A percentile compares a stretch with the other conserved stretches of the same genome.
phyloP scores from a whole-genome alignment of 1,284 basidiomycete genomes.

The Waitea zeae region DNA sequence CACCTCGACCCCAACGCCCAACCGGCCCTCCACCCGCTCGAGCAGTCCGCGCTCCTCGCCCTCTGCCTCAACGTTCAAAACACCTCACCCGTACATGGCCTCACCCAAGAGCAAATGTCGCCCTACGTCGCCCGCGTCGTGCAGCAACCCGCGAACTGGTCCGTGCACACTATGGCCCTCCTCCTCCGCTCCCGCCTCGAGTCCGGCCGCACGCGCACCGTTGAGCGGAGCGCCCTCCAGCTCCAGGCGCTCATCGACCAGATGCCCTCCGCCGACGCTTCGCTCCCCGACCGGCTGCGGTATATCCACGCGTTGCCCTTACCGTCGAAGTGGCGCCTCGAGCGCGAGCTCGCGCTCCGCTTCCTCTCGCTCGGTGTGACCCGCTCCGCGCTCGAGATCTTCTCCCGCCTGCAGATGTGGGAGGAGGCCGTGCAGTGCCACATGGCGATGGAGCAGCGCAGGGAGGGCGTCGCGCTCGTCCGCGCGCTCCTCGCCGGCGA shows the following conservation, averaged over 20 bases:
- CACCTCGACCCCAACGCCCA: constrained; percentile 75
- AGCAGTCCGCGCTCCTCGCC: constrained; percentile 80
- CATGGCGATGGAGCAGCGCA: constrained; percentile 61
- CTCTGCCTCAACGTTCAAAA: constrained; percentile 84
- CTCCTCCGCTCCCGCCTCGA: constrained; percentile 83
- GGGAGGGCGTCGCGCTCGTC: constrained; percentile 65
- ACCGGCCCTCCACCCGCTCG: constrained; percentile 76
- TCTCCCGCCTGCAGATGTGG: constrained; percentile 91
- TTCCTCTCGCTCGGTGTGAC: constrained; percentile 75
- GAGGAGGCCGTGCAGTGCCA: constrained; percentile 84
- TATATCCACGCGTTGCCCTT: constrained; percentile 70
- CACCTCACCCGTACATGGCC: constrained; percentile 70
- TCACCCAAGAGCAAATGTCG: constrained; percentile 80
- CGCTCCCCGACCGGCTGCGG: constrained; percentile 50
- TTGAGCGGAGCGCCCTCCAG: constrained; percentile 79
- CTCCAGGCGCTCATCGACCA: constrained; percentile 89
- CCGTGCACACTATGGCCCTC: constrained; percentile 86
- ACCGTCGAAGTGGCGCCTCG: constrained; percentile 84
- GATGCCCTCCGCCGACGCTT: constrained; percentile 75
- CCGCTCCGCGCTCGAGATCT: constrained; percentile 80
- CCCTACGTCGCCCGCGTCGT: constrained; percentile 82
- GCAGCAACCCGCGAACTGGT: constrained; percentile 82
- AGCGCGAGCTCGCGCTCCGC: constrained; percentile 71
- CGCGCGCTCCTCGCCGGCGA: constrained; percentile 69
- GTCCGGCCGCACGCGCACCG: constrained; percentile 71